Evolutionary conservation across 805 yeast species (phyloP).

Genomic region (Pichia nakasei): DNA sequence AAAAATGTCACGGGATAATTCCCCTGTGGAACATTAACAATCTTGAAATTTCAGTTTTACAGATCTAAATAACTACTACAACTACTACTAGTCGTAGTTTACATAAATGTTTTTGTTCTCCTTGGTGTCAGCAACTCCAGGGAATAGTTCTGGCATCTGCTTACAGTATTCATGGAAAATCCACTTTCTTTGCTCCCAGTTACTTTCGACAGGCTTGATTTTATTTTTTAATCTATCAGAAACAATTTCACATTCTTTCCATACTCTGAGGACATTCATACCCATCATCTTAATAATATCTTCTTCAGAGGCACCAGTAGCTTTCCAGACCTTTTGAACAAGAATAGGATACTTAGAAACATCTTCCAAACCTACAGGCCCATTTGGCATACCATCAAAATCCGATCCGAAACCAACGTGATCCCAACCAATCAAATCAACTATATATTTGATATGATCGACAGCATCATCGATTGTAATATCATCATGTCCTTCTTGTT

Average conservation of each 20-base stretch:
- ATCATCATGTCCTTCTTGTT: constrained; percentile 15
- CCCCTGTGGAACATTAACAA: too few relatives aligned
- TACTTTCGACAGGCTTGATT: constrained; percentile 24
- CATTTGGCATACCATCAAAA: constrained; percentile 41
- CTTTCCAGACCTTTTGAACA: constrained; percentile 25
- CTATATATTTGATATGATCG: constrained; percentile 36
- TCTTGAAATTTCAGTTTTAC: too few relatives aligned
- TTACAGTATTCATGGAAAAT: constrained; percentile 25
- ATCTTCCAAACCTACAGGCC: constrained; percentile 43
- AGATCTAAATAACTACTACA: too few relatives aligned
- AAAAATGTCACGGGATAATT: too few relatives aligned
- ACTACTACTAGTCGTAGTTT: background rate
- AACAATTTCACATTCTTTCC: constrained; percentile 33
- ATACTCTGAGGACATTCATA: constrained; percentile 36
- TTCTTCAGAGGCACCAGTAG: constrained; percentile 33
- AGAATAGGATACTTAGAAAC: constrained; percentile 47
- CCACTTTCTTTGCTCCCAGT: constrained; percentile 38
- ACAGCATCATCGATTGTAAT: constrained; percentile 42
- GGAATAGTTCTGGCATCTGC: constrained; percentile 32
- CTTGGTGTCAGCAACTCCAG: constrained; percentile 10
- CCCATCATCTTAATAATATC: constrained; percentile 38
- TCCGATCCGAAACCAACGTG: constrained; percentile 48
- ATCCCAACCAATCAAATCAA: constrained; percentile 41
- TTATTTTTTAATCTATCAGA: constrained; percentile 18
- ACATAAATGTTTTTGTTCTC: too few relatives aligned